Base-by-base conservation (phyloP, 148 eudicot genomes). In the Camellia lanceoleosa region DNA sequence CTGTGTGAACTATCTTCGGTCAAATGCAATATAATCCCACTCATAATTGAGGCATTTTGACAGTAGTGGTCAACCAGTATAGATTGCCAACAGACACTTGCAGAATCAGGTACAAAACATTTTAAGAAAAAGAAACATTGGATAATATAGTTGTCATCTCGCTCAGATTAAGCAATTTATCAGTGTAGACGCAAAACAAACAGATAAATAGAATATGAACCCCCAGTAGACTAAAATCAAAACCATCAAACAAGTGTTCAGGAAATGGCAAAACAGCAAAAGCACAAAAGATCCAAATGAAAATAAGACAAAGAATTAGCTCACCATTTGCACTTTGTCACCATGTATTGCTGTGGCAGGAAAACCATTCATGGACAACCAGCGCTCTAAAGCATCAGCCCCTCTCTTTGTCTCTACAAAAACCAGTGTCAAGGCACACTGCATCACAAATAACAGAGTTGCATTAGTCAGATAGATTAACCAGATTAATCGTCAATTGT, bases 331-430 rank as follows among this genome's bases (percentile, higher is more conserved):
- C 81, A 89, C 91, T 91, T 91, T 92, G 88, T 91, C 94, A 74
- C 97, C 97, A 85, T 92, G 97, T 38, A 92, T 92, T 49, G 97
- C 94, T 58, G 85, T 85, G n/a, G 97, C 92, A n/a, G 90, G 91
- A 73, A 89, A 88, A 74, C 97, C 94, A 78, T 83, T 89, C 38
- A 73, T 81, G 54, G 83, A 84, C 75, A 92, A 23, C 97, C 90
- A 92, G 56, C 55, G 58, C 60, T 89, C 91, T 5, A 94, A 80
- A 52, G 84, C 80, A 88, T 94, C 97, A 13, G 91, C 98, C 46
- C 93, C 93, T 83, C 87, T 90, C 83, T 94, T 94, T 14, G 98
- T 94, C 87, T 94, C 97, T 46, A 89, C 95, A 79, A 94, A 94
- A 42, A 94, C 86, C 69, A 94, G 87, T 23, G 94, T 92, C 85